Conservation (phyloP, 441 rosid species). For the Corymbia citriodora region DNA sequence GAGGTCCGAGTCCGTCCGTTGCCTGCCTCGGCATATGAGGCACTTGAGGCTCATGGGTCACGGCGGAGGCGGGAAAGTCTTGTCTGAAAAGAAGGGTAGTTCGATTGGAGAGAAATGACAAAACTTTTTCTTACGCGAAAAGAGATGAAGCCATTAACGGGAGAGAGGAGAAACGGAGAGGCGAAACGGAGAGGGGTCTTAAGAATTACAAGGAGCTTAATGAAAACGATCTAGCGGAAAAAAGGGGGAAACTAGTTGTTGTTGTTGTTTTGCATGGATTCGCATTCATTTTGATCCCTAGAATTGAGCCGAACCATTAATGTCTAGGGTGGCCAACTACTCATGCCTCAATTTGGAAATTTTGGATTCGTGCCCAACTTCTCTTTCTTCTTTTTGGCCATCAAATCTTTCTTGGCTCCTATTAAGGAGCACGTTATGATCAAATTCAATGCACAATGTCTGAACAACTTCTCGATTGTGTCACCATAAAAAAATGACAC, state of each 20-base stretch:
- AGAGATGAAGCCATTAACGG: background rate
- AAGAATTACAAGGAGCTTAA: background rate
- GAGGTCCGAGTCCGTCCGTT: background rate
- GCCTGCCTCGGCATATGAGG: background rate
- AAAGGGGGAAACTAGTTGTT: background rate
- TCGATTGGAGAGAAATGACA: background rate
- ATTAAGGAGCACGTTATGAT: background rate
- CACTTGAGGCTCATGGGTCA: background rate
- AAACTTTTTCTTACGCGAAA: background rate
- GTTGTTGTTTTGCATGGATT: background rate
- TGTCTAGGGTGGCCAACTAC: background rate
- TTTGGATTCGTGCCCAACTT: background rate
- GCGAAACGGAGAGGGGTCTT: background rate
- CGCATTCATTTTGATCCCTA: background rate
- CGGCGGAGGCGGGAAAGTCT: background rate
- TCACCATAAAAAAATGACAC: rapidly evolving
- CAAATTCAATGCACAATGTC: background rate
- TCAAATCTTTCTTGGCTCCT: background rate
- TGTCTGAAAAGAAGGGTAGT: too few species aligned
- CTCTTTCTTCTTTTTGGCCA: background rate
- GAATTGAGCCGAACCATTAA: background rate
- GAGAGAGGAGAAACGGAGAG: background rate
- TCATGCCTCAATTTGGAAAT: background rate
- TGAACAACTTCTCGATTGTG: background rate
- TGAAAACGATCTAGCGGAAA: background rate